Conservation (phyloP, 495 filamentous ascomycete genomes). For the Halenospora varia region DNA sequence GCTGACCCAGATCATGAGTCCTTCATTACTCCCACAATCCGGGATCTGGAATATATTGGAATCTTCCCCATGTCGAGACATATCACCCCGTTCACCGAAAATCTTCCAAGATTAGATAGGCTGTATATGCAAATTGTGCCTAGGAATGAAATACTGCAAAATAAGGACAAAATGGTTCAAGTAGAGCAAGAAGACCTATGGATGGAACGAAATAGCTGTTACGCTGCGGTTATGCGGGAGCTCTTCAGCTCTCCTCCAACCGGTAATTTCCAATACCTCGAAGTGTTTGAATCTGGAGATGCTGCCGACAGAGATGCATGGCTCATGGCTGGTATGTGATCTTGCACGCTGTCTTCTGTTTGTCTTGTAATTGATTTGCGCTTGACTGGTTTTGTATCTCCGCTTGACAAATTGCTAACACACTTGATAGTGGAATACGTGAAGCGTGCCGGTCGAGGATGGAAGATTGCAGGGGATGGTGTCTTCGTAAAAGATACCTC, state of each 20-base stretch:
- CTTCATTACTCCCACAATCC: slow-evolving; percentile 28
- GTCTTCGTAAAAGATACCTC: slow-evolving; percentile 29
- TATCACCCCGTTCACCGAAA: slow-evolving; percentile 29
- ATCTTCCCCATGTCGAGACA: slow-evolving; percentile 41
- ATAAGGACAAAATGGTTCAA: slow-evolving; percentile 32
- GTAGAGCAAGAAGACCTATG: slow-evolving; percentile 35
- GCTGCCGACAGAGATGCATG: slow-evolving; percentile 38
- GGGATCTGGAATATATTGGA: slow-evolving; percentile 42
- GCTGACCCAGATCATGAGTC: background rate
- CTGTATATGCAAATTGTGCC: slow-evolving; percentile 43
- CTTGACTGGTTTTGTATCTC: background rate
- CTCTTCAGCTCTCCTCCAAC: slow-evolving; percentile 25
- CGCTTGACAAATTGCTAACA: background rate
- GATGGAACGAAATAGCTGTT: slow-evolving; percentile 42
- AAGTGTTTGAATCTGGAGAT: slow-evolving; percentile 41
- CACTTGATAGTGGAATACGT: slow-evolving; percentile 29
- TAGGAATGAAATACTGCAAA: slow-evolving; percentile 30
- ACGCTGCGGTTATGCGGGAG: slow-evolving; percentile 35
- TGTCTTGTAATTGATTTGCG: background rate
- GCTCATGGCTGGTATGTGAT: slow-evolving; percentile 28
- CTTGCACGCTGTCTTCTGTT: background rate
- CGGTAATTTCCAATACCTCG: slow-evolving; percentile 34
- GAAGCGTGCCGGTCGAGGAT: slow-evolving; percentile 27
- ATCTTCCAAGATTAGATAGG: slow-evolving; percentile 35
- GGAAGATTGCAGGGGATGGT: slow-evolving; percentile 36